Conservation (phyloP, 371 early-diverging fungal species). For the Mucor circinelloides region DNA sequence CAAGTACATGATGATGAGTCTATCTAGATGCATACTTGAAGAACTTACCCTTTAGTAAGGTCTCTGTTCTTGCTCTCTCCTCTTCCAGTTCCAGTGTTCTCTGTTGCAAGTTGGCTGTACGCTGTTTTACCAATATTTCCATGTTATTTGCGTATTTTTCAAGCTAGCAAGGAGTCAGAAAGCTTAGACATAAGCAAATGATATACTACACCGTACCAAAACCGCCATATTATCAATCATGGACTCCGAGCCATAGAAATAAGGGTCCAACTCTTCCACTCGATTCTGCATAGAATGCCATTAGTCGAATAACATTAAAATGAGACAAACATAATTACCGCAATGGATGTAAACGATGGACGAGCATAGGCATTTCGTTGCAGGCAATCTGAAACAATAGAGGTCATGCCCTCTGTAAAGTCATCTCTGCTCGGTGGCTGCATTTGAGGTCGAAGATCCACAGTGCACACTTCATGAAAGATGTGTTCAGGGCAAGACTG, state of each 20-base stretch:
- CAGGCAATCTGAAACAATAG: constrained; percentile 39
- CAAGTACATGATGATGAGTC: no score
- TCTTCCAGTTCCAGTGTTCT: constrained; percentile 55
- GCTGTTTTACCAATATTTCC: constrained; percentile 51
- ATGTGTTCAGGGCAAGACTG: neutral
- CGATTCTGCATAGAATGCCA: constrained; percentile 9
- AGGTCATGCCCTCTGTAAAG: constrained; percentile 43
- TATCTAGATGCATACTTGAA: neutral
- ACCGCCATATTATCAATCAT: constrained; percentile 57
- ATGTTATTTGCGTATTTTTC: constrained; percentile 59
- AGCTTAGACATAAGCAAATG: neutral
- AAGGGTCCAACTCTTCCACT: constrained; percentile 50
- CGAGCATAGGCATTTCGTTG: constrained; percentile 22
- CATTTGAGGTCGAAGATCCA: constrained; percentile 30
- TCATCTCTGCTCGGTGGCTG: constrained; percentile 31
- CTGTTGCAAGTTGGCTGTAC: constrained; percentile 52
- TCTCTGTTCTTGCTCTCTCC: constrained; percentile 47
- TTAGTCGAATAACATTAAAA: neutral
- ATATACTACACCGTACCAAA: constrained; percentile 31
- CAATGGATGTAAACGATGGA: constrained; percentile 41
- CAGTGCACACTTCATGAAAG: constrained; percentile 28
- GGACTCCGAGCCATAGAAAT: constrained; percentile 36
- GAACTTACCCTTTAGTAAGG: constrained; percentile 30
- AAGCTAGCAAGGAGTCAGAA: constrained; percentile 19
- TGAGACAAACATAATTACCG: constrained; percentile 8